Evolutionary conservation across 2,329 filamentous ascomycete genomes (phyloP).

Genomic region (Teratosphaeria epicoccoides): DNA sequence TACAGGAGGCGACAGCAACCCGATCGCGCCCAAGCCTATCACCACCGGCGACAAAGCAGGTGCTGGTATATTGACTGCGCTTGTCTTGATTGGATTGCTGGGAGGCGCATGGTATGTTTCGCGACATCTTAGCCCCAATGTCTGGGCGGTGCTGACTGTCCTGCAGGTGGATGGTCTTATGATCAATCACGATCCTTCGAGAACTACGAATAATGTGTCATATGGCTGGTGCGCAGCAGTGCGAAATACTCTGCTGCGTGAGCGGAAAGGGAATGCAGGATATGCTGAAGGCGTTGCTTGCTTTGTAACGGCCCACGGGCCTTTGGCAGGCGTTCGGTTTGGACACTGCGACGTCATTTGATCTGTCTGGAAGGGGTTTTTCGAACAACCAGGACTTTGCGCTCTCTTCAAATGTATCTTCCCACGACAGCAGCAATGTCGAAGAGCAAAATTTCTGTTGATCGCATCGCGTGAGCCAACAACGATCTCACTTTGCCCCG

Average conservation of each 20-base stretch:
- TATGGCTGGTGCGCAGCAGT: background rate
- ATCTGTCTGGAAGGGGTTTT: background rate
- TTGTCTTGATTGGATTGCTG: slow-evolving; percentile 45
- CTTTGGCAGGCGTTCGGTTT: background rate
- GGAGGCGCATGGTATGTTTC: slow-evolving; percentile 34
- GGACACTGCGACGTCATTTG: background rate
- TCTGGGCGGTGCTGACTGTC: background rate
- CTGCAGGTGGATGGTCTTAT: slow-evolving; percentile 36
- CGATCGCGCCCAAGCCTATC: slow-evolving; percentile 30
- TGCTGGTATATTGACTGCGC: slow-evolving; percentile 55
- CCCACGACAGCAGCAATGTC: background rate
- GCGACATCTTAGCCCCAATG: background rate
- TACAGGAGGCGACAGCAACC: slow-evolving; percentile 20
- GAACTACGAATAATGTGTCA: background rate
- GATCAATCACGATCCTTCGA: background rate
- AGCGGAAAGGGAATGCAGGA: background rate
- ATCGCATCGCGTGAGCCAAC: too few species aligned
- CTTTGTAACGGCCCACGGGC: background rate
- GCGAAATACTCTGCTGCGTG: background rate
- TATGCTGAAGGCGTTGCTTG: background rate
- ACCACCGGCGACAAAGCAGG: slow-evolving; percentile 55
- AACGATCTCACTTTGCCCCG: too few species aligned
- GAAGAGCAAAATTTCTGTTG: too few species aligned
- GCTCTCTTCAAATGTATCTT: background rate
- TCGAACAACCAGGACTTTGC: background rate